Evolutionary conservation across 2,329 filamentous ascomycete genomes (phyloP).

Genomic region (Epichloe sp.): DNA sequence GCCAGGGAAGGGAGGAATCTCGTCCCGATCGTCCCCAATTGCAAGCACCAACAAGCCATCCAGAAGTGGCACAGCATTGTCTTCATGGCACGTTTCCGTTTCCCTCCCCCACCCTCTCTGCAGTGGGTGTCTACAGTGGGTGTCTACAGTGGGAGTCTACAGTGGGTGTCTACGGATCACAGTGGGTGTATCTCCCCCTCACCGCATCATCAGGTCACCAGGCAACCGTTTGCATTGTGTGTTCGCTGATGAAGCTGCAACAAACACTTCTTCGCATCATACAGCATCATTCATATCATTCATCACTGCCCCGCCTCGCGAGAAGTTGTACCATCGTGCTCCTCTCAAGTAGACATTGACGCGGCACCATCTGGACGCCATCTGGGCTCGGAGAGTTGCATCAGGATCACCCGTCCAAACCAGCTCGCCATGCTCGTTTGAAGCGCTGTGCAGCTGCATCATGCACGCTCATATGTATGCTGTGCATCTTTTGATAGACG

Average conservation of each 20-base stretch:
- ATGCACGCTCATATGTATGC: conserved; percentile 6
- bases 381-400: background rate
- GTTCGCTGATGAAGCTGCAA: no score
- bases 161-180: no score
- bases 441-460: conserved; percentile 3
- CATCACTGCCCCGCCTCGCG: background rate
- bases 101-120: no score
- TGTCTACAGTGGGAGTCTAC: no score
- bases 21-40: background rate
- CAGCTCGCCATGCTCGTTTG: background rate
- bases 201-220: no score
- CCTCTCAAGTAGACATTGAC: background rate
- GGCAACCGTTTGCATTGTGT: no score
- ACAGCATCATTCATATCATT: no score
- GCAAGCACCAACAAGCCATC: background rate
- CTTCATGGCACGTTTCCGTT: no score
- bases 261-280: no score
- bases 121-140: no score
- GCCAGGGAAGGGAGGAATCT: background rate
- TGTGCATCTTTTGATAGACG: background rate
- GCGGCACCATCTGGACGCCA: background rate
- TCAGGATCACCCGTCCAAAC: background rate
- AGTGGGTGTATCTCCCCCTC: no score
- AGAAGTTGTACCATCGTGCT: background rate
- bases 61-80: background rate